Evolutionary conservation across 495 filamentous ascomycete species (phyloP).

Genomic region (Hypoxylon rickii): DNA sequence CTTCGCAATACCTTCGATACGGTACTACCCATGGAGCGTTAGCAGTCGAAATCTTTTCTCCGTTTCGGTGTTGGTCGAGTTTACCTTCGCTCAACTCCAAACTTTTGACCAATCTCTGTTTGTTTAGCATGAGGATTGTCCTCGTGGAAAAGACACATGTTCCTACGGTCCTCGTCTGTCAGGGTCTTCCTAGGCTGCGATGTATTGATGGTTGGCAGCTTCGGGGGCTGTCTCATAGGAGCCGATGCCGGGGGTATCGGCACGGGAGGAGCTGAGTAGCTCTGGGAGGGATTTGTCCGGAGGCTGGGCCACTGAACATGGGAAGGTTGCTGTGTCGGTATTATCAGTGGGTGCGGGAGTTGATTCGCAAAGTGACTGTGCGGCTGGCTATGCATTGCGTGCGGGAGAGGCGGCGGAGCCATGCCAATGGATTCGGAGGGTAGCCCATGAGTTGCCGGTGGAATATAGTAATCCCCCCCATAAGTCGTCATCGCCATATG

Average conservation of each 20-base stretch:
- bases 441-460: constrained; percentile 49
- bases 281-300: constrained; percentile 60
- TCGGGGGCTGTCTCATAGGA: constrained; percentile 52
- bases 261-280: constrained; percentile 58
- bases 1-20: constrained; percentile 97
- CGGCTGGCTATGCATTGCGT: constrained; percentile 41
- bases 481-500: constrained; percentile 55
- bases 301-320: constrained; percentile 72
- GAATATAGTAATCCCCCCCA: constrained; percentile 47
- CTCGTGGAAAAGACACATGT: constrained; percentile 95
- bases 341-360: constrained; percentile 58
- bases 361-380: constrained; percentile 40
- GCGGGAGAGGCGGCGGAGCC: constrained; percentile 48
- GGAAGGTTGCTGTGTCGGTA: constrained; percentile 59
- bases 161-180: constrained; percentile 87
- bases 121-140: constrained; percentile 95
- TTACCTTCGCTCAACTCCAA: constrained; percentile 98
- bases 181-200: constrained; percentile 84
- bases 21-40: constrained; percentile 65
- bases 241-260: constrained; percentile 60
- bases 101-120: constrained; percentile 94
- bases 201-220: constrained; percentile 50
- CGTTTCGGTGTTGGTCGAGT: constrained; percentile 18
- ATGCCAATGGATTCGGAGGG: constrained; percentile 52
- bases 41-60: constrained; percentile 25